Conservation (phyloP, 768 basidiomycete species). For the Amanita exitialis region DNA sequence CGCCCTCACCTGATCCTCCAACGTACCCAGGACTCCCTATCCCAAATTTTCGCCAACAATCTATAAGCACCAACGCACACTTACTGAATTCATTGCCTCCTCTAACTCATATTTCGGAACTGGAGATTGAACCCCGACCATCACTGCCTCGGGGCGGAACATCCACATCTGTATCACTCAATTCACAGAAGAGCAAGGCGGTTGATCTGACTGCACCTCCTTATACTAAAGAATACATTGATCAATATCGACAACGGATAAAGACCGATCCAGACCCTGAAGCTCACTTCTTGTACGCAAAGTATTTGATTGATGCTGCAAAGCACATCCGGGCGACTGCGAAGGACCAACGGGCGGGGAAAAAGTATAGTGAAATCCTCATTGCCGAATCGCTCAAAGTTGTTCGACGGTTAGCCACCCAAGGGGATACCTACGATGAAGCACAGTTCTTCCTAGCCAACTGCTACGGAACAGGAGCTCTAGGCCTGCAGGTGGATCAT, state of each 20-base stretch:
- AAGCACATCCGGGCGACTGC: slow-evolving; percentile 74
- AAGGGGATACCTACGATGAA: slow-evolving; percentile 86
- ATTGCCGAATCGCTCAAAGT: slow-evolving; percentile 87
- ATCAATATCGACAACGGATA: slow-evolving; percentile 94
- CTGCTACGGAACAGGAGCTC: slow-evolving; percentile 89
- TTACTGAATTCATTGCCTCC: slow-evolving; percentile 16
- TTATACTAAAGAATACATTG: slow-evolving; percentile 93
- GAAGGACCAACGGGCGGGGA: slow-evolving; percentile 72
- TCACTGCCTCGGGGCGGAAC: slow-evolving; percentile 49
- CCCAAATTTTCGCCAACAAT: not conserved
- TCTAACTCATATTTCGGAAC: slow-evolving; percentile 12
- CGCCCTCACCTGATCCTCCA: slow-evolving; percentile 13
- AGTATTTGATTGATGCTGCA: slow-evolving; percentile 97
- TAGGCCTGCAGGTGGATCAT: slow-evolving; percentile 95
- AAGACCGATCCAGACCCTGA: slow-evolving; percentile 98
- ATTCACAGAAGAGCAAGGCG: slow-evolving; percentile 56
- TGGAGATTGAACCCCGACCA: slow-evolving; percentile 50
- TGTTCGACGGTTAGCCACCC: slow-evolving; percentile 85
- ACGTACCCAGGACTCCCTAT: slow-evolving; percentile 1
- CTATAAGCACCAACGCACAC: not conserved
- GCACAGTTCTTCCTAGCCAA: slow-evolving; percentile 99
- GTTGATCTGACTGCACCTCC: slow-evolving; percentile 78
- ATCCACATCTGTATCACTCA: not conserved
- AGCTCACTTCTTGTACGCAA: slow-evolving; percentile 95
- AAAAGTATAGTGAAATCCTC: slow-evolving; percentile 85